Evolutionary conservation across 2,329 filamentous ascomycete genomes (phyloP).

Genomic region (Aspergillus sp.): DNA sequence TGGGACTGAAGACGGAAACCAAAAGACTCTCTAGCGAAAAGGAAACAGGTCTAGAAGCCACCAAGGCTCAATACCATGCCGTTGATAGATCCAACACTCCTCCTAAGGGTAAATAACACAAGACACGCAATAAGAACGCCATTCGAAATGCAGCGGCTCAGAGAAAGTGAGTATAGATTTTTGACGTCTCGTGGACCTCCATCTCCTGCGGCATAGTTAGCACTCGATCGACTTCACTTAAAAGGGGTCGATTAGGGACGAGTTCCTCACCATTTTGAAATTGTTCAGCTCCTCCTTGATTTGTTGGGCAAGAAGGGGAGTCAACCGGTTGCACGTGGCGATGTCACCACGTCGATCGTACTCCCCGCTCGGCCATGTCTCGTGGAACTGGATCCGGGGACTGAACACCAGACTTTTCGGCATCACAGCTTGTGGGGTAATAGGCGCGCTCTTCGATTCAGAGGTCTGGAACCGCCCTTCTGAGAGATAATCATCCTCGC

Average conservation of each 20-base stretch:
- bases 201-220: constrained; percentile 72
- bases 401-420: constrained; percentile 72
- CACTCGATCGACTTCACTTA: background rate
- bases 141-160: constrained; percentile 55
- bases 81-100: constrained; percentile 26
- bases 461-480: constrained; percentile 68
- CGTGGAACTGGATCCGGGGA: constrained; percentile 89
- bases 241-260: background rate
- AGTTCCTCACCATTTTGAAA: constrained; percentile 87
- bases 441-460: constrained; percentile 78
- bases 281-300: constrained; percentile 99
- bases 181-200: constrained; percentile 98
- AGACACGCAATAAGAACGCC: constrained; percentile 29
- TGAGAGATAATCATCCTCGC: constrained; percentile 87
- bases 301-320: constrained; percentile 94
- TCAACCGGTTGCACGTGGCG: constrained; percentile 95
- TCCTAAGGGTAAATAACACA: constrained; percentile 21
- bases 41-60: constrained; percentile 28
- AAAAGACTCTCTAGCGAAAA: constrained; percentile 24
- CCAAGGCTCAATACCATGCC: constrained; percentile 26
- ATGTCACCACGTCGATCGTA: constrained; percentile 96
- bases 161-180: constrained; percentile 99
- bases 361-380: constrained; percentile 93
- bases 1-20: constrained; percentile 13
- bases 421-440: constrained; percentile 63